Percentiles rank a stretch among this genome's conserved stretches.
Evolutionary conservation across 2,329 filamentous ascomycete genomes (phyloP).

Genomic region (Trichoderma aggressivum): DNA sequence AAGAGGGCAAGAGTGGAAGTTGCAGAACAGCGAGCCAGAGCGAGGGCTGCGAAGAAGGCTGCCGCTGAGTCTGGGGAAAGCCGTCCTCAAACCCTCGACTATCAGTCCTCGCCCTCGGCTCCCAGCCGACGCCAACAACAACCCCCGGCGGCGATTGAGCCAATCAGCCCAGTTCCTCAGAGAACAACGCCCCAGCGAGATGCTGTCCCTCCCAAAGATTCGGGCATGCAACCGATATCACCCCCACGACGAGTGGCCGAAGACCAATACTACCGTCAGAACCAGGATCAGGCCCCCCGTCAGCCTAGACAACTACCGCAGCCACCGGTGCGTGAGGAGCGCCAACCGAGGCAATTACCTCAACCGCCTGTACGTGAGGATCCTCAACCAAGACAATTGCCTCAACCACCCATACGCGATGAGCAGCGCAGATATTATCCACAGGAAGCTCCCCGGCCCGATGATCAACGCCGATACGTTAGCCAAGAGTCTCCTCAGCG

Average conservation of each 20-base stretch:
- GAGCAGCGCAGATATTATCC: background rate
- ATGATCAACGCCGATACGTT: conserved; percentile 18
- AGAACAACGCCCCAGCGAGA: conserved; percentile 16
- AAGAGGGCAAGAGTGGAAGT: conserved; percentile 81
- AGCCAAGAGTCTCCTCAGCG: conserved; percentile 23
- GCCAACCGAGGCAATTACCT: conserved; percentile 17
- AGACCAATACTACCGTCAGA: conserved; percentile 23
- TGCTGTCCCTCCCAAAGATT: conserved; percentile 17
- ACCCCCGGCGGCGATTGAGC: background rate
- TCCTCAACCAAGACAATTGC: conserved; percentile 18
- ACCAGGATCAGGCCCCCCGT: background rate
- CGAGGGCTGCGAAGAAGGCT: conserved; percentile 49
- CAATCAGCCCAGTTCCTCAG: background rate
- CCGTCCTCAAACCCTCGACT: conserved; percentile 26
- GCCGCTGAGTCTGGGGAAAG: conserved; percentile 25
- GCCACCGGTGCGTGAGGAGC: background rate
- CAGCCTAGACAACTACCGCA: conserved; percentile 19
- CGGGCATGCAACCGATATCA: conserved; percentile 23
- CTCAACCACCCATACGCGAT: conserved; percentile 6
- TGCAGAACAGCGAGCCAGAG: conserved; percentile 70
- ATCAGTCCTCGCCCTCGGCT: conserved; percentile 19
- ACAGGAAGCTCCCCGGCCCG: conserved; percentile 1
- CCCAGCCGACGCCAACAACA: conserved; percentile 1
- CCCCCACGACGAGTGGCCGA: conserved; percentile 25
- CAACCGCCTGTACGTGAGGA: conserved; percentile 13